Conservation (phyloP, 1,284 basidiomycete genomes). For the Phellopilus nigrolimitatus region DNA sequence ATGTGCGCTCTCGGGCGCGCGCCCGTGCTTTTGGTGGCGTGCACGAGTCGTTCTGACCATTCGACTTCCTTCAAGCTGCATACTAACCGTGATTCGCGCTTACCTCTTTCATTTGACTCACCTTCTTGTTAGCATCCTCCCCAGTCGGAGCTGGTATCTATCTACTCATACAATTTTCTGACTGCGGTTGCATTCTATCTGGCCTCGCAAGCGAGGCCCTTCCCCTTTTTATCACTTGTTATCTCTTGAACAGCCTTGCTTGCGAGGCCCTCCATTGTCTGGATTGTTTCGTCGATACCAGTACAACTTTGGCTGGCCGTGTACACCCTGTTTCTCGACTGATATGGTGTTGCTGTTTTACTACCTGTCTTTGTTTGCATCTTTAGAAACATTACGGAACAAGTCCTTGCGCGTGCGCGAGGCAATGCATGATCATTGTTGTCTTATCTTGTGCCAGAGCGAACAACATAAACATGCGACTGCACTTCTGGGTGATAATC, state of each 20-base stretch:
- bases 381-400: too few relatives aligned
- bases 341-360: too few relatives aligned
- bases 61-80: neutral
- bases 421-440: too few relatives aligned
- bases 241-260: slow-evolving; percentile 12
- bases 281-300: neutral
- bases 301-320: neutral
- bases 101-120: neutral
- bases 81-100: neutral
- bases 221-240: neutral
- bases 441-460: too few relatives aligned
- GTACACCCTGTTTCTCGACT: too few relatives aligned
- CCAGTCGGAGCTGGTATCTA: neutral
- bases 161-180: neutral
- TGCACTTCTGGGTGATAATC: too few relatives aligned
- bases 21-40: slow-evolving; percentile 6
- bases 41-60: slow-evolving; percentile 7
- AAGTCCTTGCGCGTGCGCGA: too few relatives aligned
- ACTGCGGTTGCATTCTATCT: neutral
- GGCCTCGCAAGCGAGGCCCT: slow-evolving; percentile 17
- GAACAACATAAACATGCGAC: too few relatives aligned
- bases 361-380: too few relatives aligned
- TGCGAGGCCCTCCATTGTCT: slow-evolving; percentile 6
- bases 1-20: slow-evolving; percentile 10
- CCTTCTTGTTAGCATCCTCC: neutral